phyloP scores from a whole-genome alignment of 495 filamentous ascomycete species.

The Parathielavia appendiculata region DNA sequence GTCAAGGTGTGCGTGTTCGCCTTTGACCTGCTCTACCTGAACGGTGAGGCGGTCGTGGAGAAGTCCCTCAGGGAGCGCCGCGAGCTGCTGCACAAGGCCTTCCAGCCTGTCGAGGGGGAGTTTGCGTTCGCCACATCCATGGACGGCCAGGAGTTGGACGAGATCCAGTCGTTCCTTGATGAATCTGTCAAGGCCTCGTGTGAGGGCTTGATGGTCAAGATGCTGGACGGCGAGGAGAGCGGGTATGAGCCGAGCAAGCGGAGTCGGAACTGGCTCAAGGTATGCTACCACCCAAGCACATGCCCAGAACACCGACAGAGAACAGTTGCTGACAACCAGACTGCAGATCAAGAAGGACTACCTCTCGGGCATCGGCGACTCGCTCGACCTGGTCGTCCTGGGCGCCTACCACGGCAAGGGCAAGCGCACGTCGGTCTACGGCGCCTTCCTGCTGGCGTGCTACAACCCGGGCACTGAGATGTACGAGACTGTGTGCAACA shows the following conservation, averaged over 20 bases:
- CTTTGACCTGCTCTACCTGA: slow-evolving; percentile 90
- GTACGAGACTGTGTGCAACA: slow-evolving; percentile 96
- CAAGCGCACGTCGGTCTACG: slow-evolving; percentile 91
- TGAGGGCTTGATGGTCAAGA: slow-evolving; percentile 98
- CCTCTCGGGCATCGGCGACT: slow-evolving; percentile 86
- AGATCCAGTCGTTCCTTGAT: slow-evolving; percentile 87
- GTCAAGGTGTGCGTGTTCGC: slow-evolving; percentile 97
- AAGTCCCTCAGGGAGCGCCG: slow-evolving; percentile 83
- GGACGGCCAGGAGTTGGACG: slow-evolving; percentile 83
- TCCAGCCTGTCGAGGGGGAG: slow-evolving; percentile 74
- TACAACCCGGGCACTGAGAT: slow-evolving; percentile 73
- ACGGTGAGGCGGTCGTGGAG: slow-evolving; percentile 84
- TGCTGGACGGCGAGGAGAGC: slow-evolving; percentile 86
- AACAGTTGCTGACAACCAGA: slow-evolving; percentile 9
- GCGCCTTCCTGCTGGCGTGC: slow-evolving; percentile 89
- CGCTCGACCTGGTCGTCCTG: slow-evolving; percentile 90
- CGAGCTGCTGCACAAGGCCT: slow-evolving; percentile 67
- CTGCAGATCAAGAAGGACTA: slow-evolving; percentile 92
- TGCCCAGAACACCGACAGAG: not conserved
- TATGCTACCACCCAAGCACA: slow-evolving; percentile 30
- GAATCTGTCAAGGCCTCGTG: slow-evolving; percentile 91
- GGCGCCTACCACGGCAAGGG: slow-evolving; percentile 92
- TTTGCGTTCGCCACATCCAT: slow-evolving; percentile 86
- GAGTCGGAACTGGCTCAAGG: slow-evolving; percentile 97
- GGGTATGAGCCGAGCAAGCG: slow-evolving; percentile 93